A percentile compares a stretch with the other conserved stretches of the same genome.
phyloP scores from a whole-genome alignment of 2,329 filamentous ascomycete species.

The Fusarium camptoceras region DNA sequence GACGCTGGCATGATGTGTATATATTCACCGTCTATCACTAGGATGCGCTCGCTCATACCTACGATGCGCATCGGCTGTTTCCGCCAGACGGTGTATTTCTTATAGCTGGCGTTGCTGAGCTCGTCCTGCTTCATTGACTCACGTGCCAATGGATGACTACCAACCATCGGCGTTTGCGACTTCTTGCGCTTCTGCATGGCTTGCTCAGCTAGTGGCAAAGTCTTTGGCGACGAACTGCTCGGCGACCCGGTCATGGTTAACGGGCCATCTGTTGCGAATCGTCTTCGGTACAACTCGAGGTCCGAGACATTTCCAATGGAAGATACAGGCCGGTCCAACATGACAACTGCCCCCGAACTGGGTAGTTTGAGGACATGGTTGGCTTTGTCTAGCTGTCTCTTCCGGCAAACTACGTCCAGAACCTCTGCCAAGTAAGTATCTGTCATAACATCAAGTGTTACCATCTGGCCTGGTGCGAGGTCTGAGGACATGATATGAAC shows the following conservation, averaged over 20 bases:
- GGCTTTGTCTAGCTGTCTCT: conserved; percentile 81
- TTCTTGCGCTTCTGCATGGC: conserved; percentile 62
- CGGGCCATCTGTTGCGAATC: conserved; percentile 80
- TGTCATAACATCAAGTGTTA: conserved; percentile 80
- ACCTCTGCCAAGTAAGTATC: conserved; percentile 87
- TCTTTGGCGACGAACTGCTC: conserved; percentile 76
- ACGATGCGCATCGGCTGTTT: conserved; percentile 87
- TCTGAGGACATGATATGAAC: conserved; percentile 79
- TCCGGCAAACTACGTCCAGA: conserved; percentile 80
- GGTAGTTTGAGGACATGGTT: conserved; percentile 83
- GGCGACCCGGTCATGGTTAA: conserved; percentile 76
- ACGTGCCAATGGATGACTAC: conserved; percentile 74
- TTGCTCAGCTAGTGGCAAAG: conserved; percentile 64
- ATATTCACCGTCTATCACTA: conserved; percentile 87
- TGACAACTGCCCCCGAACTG: conserved; percentile 78
- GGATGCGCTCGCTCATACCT: conserved; percentile 77
- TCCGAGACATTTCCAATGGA: conserved; percentile 81
- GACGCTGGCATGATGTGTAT: conserved; percentile 84
- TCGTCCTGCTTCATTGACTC: conserved; percentile 71
- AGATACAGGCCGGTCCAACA: conserved; percentile 81
- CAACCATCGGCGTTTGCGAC: conserved; percentile 61
- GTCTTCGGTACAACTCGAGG: conserved; percentile 79
- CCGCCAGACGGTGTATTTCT: conserved; percentile 83
- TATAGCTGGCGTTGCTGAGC: conserved; percentile 70
- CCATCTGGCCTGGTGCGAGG: conserved; percentile 76